Base-by-base conservation (phyloP, 768 basidiomycete genomes). In the Leccinum uliginosum region DNA sequence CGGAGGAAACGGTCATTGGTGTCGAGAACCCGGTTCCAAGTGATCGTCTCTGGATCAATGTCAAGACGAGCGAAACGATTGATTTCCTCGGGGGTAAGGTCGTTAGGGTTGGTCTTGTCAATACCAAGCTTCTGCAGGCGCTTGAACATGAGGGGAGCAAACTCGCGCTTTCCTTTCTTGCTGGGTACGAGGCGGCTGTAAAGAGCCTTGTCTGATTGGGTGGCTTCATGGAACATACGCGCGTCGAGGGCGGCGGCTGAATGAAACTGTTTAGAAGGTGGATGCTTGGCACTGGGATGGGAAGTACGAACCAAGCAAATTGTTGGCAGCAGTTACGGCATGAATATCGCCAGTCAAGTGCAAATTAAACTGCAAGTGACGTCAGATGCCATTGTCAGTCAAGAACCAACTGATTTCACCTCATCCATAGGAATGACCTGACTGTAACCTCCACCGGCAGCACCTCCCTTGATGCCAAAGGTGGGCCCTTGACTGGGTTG, bases 381-480 rank as follows among this genome's bases (percentile, higher is more conserved):
- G 47, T 68, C 45, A 66, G 53, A 14, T 1, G 44, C 26, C 8
- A 43, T 23, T 51, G 10, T 29, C 32, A 26, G 21, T 32, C 54
- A 51, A 65, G 56, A 3, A 7, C 3, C 8, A 9, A 24, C 0
- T 27, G 4, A 15, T 58, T 72, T 53, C 61, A 89, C 89, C 77
- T 98, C 96, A 67, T 98, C 96, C 96, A 98, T 98, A 43, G 96
- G 96, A 74, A 98, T 98, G 67, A 99, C 91, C 70, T 97, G 95
- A 70, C 92, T 93, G 77, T 98, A 99, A 52, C 96, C 96, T 59
- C 96, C 96, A 40, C 97, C 96, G 44, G 96, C 96, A 35, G 96
- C 96, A 65, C 96, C 97, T 63, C 96, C 96, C 74, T 99, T 99
- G 79, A 99, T 97, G 63, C 96, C 96, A 70, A 98, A 99, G 0